Evolutionary conservation across 2,329 filamentous ascomycete genomes (phyloP).

Genomic region (Davidsoniella eucalypti): DNA sequence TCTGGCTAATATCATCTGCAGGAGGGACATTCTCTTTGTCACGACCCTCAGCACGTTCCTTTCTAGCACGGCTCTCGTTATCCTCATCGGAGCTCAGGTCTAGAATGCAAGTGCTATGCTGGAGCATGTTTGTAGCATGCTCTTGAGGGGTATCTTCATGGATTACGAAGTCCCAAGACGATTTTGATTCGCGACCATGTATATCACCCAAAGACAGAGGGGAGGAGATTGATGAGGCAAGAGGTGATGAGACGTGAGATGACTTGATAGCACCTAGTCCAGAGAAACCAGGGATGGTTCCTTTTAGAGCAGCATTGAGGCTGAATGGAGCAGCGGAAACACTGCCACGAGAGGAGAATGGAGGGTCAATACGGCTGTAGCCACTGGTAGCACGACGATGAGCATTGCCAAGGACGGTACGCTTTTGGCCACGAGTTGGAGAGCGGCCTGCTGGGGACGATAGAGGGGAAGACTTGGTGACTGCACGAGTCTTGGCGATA

Average conservation of each 20-base stretch:
- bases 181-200: constrained; percentile 34
- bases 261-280: constrained; percentile 21
- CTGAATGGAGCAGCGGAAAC: constrained; percentile 54
- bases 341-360: constrained; percentile 36
- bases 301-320: constrained; percentile 67
- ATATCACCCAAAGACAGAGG: constrained; percentile 17
- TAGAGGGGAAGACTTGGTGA: constrained; percentile 35
- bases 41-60: constrained; percentile 39
- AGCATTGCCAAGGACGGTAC: constrained; percentile 50
- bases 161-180: constrained; percentile 82
- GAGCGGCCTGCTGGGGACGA: constrained; percentile 55
- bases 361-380: constrained; percentile 55
- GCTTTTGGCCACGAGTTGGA: constrained; percentile 49
- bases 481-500: constrained; percentile 28
- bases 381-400: constrained; percentile 39
- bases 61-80: constrained; percentile 35
- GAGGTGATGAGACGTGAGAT: constrained; percentile 15
- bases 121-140: constrained; percentile 80
- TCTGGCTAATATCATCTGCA: constrained; percentile 44
- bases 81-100: constrained; percentile 87
- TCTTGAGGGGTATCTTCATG: constrained; percentile 84
- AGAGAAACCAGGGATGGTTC: constrained; percentile 50
- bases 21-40: constrained; percentile 94
- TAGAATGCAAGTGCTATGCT: constrained; percentile 72
- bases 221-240: constrained; percentile 18